These are phyloP conservation scores for Sclerotinia minor DNA, from an alignment of 2,329 filamentous ascomycete species.

Conservation along the genomic window DNA sequence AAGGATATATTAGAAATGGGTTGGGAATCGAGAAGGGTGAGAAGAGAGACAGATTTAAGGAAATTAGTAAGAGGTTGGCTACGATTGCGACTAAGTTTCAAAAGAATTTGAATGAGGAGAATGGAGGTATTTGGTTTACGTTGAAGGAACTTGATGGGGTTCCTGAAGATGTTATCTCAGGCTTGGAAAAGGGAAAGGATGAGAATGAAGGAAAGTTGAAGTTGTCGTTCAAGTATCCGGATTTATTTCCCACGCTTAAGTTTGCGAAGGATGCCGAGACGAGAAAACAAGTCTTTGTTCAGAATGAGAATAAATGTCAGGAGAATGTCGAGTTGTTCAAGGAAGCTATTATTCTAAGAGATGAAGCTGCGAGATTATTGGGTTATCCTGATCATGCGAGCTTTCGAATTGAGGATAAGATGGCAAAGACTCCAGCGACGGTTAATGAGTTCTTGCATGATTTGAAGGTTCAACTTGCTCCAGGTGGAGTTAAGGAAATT, in stretches of 20 bases:
- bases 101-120: constrained; percentile 81
- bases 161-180: constrained; percentile 65
- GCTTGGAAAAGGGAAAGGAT: constrained; percentile 69
- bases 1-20: constrained; percentile 75
- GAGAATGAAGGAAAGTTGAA: constrained; percentile 73
- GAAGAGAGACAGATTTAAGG: constrained; percentile 78
- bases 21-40: constrained; percentile 68
- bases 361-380: constrained; percentile 74
- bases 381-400: constrained; percentile 77
- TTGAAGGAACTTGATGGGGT: constrained; percentile 72
- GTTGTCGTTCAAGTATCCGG: constrained; percentile 81
- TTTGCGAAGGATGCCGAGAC: constrained; percentile 71
- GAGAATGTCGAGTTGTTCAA: constrained; percentile 73
- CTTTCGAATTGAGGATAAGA: constrained; percentile 78
- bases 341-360: constrained; percentile 71
- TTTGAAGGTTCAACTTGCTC: constrained; percentile 63
- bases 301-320: constrained; percentile 73
- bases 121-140: constrained; percentile 78
- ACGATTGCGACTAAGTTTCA: constrained; percentile 73
- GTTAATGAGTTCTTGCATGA: constrained; percentile 74
- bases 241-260: constrained; percentile 75
- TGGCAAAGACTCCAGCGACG: constrained; percentile 74
- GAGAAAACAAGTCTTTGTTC: constrained; percentile 67
- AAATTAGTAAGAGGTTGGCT: constrained; percentile 78
- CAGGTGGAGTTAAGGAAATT: constrained; percentile 70